phyloP scores from a whole-genome alignment of 495 filamentous ascomycete species.

The Penicillium waksmanii region DNA sequence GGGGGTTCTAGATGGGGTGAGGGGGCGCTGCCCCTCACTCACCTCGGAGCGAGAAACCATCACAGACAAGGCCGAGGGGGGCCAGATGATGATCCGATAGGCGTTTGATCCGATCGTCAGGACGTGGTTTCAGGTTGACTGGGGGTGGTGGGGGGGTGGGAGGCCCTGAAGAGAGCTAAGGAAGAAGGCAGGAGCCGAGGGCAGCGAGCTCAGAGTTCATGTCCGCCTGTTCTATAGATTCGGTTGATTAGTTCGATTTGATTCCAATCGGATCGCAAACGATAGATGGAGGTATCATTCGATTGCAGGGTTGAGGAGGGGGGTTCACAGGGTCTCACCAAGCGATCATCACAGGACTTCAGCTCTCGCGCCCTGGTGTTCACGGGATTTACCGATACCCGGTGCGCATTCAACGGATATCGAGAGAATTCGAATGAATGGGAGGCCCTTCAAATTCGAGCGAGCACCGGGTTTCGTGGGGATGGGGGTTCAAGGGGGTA shows the following conservation, averaged over 20 bases:
- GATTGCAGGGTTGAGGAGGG: conserved; percentile 20
- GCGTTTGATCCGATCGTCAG: conserved; percentile 20
- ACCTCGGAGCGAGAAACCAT: conserved; percentile 51
- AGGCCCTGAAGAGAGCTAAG: conserved; percentile 25
- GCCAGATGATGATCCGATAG: conserved; percentile 5
- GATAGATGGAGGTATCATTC: not conserved
- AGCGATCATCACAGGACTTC: conserved; percentile 35
- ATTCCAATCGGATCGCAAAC: conserved; percentile 19
- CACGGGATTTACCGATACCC: conserved; percentile 20
- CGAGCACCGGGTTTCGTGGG: not conserved
- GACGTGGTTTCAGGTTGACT: conserved; percentile 31
- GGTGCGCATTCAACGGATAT: conserved; percentile 21
- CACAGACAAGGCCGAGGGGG: conserved; percentile 13
- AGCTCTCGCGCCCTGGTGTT: conserved; percentile 32
- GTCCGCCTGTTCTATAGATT: conserved; percentile 35
- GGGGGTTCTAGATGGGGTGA: conserved; percentile 42
- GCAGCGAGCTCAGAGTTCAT: conserved; percentile 41
- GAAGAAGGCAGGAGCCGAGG: conserved; percentile 43
- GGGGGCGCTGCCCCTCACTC: conserved; percentile 41
- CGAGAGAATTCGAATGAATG: not conserved
- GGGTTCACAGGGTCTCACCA: conserved; percentile 29
- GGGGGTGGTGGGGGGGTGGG: conserved; percentile 8
- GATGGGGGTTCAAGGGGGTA: conserved; percentile 5
- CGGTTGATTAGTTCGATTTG: conserved; percentile 20
- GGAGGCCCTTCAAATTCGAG: not conserved